Percentiles rank a stretch among this genome's conserved stretches.
Conservation (phyloP, 495 filamentous ascomycete species). For the Penicillium lividum region DNA sequence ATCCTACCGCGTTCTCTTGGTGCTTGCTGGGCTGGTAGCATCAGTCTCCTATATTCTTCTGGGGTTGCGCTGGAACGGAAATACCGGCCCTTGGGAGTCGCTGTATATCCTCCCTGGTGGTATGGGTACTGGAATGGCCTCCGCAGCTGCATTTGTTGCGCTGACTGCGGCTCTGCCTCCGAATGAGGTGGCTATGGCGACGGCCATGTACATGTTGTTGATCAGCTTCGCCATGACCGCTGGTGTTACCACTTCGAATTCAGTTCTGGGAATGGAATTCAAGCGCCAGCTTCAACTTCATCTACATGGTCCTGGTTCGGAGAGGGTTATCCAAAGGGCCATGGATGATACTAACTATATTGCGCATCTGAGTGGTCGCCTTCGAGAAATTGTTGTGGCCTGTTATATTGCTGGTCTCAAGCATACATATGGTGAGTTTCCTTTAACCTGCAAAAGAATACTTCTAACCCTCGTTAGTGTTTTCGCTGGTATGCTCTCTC, state of each 20-base stretch:
- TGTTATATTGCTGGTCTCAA: conserved; percentile 40
- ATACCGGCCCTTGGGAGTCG: conserved; percentile 60
- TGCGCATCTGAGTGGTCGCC: conserved; percentile 25
- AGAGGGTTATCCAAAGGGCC: conserved; percentile 35
- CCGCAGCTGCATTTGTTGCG: conserved; percentile 55
- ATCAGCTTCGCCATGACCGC: conserved; percentile 52
- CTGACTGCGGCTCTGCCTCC: conserved; percentile 55
- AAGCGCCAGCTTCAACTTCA: conserved; percentile 28
- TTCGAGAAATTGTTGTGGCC: conserved; percentile 36
- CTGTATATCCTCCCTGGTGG: conserved; percentile 63
- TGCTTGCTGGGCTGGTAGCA: conserved; percentile 52
- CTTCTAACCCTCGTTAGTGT: conserved; percentile 21
- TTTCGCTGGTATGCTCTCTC: conserved; percentile 33
- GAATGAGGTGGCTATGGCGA: conserved; percentile 55
- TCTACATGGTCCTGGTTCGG: conserved; percentile 30
- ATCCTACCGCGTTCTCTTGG: conserved; percentile 56
- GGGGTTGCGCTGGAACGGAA: conserved; percentile 61
- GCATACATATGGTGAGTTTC: conserved; percentile 37
- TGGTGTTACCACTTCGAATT: conserved; percentile 52
- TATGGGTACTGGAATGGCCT: conserved; percentile 56
- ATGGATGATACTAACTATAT: conserved; percentile 43
- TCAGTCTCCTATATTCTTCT: conserved; percentile 55
- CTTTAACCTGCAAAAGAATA: neutral
- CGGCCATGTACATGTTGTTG: conserved; percentile 54
- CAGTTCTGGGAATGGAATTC: conserved; percentile 39